phyloP scores from a whole-genome alignment of 768 basidiomycete genomes.

The Leccinellum rugosiceps region DNA sequence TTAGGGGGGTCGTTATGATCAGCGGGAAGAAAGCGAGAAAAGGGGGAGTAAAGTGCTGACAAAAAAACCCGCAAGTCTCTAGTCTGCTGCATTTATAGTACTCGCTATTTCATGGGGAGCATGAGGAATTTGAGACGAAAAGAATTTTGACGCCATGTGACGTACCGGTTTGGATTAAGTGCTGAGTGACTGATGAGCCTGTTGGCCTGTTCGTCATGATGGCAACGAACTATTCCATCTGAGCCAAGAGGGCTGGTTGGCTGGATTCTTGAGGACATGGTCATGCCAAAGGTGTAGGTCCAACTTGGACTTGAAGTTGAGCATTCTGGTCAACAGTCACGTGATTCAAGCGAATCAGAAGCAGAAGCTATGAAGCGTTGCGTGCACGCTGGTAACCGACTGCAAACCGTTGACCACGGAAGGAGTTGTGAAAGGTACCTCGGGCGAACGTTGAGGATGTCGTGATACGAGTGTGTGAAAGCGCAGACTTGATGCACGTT shows the following conservation, averaged over 20 bases:
- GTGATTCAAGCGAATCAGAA: not conserved
- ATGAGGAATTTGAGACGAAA: not conserved
- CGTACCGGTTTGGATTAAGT: slow-evolving; percentile 37
- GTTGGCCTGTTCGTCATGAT: slow-evolving; percentile 27
- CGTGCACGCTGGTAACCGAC: too few species aligned
- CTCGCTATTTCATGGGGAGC: slow-evolving; percentile 8
- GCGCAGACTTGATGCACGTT: not conserved
- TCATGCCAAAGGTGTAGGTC: not conserved
- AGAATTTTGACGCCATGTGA: not conserved
- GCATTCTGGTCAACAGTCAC: not conserved
- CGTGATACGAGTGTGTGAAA: not conserved
- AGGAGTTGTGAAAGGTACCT: not conserved
- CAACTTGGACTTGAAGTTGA: not conserved
- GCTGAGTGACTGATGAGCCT: slow-evolving; percentile 29
- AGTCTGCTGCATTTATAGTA: slow-evolving; percentile 40
- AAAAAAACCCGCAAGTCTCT: slow-evolving; percentile 32
- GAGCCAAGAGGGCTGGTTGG: slow-evolving; percentile 24
- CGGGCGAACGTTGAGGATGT: not conserved
- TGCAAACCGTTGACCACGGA: too few species aligned
- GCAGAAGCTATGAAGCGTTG: too few species aligned
- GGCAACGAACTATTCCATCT: slow-evolving; percentile 35
- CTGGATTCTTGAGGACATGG: slow-evolving; percentile 1
- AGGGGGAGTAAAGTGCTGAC: slow-evolving; percentile 23
- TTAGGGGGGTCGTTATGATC: not conserved
- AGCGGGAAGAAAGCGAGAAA: not conserved